Evolutionary conservation across 441 rosid genomes (phyloP), one percentile per base, ranked within the genome.

Genomic region (Pelargonium citronellum): DNA sequence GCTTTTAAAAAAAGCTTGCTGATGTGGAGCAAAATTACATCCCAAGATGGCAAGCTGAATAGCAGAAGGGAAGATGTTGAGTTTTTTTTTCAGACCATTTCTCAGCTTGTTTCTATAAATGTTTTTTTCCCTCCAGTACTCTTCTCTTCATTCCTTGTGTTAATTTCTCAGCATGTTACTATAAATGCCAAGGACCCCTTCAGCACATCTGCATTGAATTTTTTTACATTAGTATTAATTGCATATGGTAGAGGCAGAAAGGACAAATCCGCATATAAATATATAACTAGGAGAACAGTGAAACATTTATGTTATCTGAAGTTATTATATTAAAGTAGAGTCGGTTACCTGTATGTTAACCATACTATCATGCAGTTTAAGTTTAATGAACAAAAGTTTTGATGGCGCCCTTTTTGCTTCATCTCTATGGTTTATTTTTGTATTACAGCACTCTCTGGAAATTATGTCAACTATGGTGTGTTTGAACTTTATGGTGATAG

Each of bases 401-500:
- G 1, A 11, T 44, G 49, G 49, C 2, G n/a, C 10, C 5, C 51
- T 46, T 46, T 24, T 11, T 34, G 24, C 6, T 24, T 22, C 39
- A 61, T 22, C 34, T 24, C 8, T 24, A 2, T 65, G 11, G 11
- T 49, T 9, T 9, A 41, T 34, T 77, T 61, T 57, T 47, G 39
- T 16, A 81, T 89, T 79, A 80, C 95, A 96, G 99, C 97, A 71
- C 89, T 96, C 73, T 80, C 95, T 2, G 99, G 99, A 74, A 93
- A 90, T 75, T 93, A 93, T 76, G 93, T 89, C 77, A 96, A 96
- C 82, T 96, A 93, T 70, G 98, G 99, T 43, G 99, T 96, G 67
- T 93, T 96, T 78, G 99, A 93, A 80, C 87, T 96, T 16, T 96
- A 96, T 75, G 99, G 99, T n/a, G 99, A 96, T 82, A 91, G 88